Evolutionary conservation across 1,284 basidiomycete genomes (phyloP), one percentile per base, ranked within the genome.

Genomic region (Ganoderma resinaceum): DNA sequence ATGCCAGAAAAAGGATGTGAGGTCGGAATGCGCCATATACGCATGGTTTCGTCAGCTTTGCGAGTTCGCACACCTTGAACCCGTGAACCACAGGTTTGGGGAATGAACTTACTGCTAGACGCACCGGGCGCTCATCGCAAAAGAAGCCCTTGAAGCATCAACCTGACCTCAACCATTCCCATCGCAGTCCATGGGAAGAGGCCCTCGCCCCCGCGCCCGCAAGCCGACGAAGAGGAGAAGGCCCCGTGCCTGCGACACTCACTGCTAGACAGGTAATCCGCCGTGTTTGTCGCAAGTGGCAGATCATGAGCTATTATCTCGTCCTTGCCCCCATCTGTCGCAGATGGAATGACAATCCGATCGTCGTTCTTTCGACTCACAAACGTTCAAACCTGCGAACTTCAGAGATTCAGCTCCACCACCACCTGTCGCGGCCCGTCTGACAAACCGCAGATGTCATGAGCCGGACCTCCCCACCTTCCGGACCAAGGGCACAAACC

Each of bases 231-330:
- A 52, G 35, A 35, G 58, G 23, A 16, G 16, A 35, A 38, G 23
- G 4, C 5, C 12, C 42, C 14, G 58, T 61, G 64, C 64, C 64
- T 65, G 64, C 64, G 58, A 40, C 31, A 23, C 20, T 20, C 37
- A 12, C 60, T 42, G 46, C 35, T 20, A 31, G 60, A 35, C 33
- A 55, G 38, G 18, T 66, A 55, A 66, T 62, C 26, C 12, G 60
- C 65, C 65, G 65, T 55, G 65, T n/a, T 43, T 49, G 38, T 62
- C 65, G 65, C 65, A 53, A 18, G 46, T n/a, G n/a, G n/a, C 33
- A 31, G 35, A 14, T 37, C 55, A 37, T 5, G 18, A 14, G 42
- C 43, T 20, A 46, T 23, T 29, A 52, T 38, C n/a, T 38, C 37
- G 38, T 23, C 37, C 12, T 60, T 5, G 14, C 33, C 35, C 35